phyloP scores from a whole-genome alignment of 2,329 filamentous ascomycete species.

The Neonectria sp. region DNA sequence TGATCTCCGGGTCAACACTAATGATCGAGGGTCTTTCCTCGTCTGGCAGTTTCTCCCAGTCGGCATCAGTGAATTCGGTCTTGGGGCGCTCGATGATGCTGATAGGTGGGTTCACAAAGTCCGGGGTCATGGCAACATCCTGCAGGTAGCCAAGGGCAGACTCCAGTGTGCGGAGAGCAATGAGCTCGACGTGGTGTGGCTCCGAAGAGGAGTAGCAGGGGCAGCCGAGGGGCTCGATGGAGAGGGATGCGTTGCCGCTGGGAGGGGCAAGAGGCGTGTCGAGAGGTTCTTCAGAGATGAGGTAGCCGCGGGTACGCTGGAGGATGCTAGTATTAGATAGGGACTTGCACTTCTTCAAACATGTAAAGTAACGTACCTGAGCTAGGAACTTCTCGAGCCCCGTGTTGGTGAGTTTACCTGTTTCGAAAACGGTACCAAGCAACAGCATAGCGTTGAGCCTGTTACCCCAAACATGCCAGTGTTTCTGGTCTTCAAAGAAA shows the following conservation, averaged over 20 bases:
- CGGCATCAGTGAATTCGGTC: constrained; percentile 44
- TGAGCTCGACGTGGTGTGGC: constrained; percentile 69
- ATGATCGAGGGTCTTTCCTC: constrained; percentile 49
- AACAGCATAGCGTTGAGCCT: constrained; percentile 65
- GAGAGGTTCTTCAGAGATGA: constrained; percentile 65
- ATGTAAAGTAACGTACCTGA: constrained; percentile 57
- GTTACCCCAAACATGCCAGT: constrained; percentile 62
- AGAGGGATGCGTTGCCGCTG: constrained; percentile 60
- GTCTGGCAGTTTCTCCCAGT: constrained; percentile 51
- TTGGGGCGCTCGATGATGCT: constrained; percentile 45
- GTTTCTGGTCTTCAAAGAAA: constrained; percentile 71
- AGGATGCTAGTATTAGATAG: constrained; percentile 28
- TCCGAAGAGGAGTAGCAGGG: constrained; percentile 81
- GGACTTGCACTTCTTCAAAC: not conserved
- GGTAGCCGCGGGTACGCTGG: constrained; percentile 74
- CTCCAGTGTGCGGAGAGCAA: constrained; percentile 70
- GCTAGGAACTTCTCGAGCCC: constrained; percentile 66
- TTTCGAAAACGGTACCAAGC: constrained; percentile 63
- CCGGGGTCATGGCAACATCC: constrained; percentile 61
- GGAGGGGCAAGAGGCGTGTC: constrained; percentile 69
- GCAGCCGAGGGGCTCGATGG: constrained; percentile 68
- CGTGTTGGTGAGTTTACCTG: constrained; percentile 57
- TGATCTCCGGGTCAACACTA: constrained; percentile 33
- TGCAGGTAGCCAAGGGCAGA: constrained; percentile 74
- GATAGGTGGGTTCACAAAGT: constrained; percentile 59